phyloP scores from a whole-genome alignment of 306 rosid species.

The Bauhinia variegata region DNA sequence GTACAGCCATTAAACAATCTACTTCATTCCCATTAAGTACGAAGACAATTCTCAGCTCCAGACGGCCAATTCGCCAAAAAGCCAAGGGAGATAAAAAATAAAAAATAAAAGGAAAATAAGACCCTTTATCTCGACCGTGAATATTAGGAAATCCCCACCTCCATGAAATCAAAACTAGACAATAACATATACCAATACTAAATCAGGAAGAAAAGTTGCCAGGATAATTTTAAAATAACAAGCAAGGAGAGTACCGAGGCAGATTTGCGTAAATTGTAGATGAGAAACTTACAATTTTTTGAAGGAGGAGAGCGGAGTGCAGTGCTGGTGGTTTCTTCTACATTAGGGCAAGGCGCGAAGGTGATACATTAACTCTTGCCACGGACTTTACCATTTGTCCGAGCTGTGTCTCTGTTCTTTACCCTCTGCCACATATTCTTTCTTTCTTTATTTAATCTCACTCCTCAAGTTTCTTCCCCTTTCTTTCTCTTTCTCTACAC shows the following conservation, averaged over 20 bases:
- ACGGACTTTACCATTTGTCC: constrained; percentile 32
- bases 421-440: constrained; percentile 26
- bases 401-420: constrained; percentile 30
- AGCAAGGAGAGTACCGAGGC: neutral
- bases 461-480: neutral
- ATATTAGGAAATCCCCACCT: constrained; percentile 14
- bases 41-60: constrained; percentile 25
- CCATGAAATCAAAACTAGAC: constrained; percentile 4
- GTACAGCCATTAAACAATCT: constrained; percentile 4
- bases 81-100: constrained; percentile 1
- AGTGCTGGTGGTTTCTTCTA: constrained; percentile 26
- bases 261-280: neutral
- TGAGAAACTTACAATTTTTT: constrained; percentile 53
- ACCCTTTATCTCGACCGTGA: neutral
- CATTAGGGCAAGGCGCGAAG: constrained; percentile 39
- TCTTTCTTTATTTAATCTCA: constrained; percentile 29
- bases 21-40: constrained; percentile 1
- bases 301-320: constrained; percentile 18
- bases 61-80: neutral
- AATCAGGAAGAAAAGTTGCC: neutral
- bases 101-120: constrained; percentile 19
- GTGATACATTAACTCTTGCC: constrained; percentile 30
- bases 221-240: constrained; percentile 1
- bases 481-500: neutral
- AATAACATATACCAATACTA: constrained; percentile 20